Conservation (phyloP, 2,329 filamentous ascomycete genomes). For the Neoascochyta sp. region DNA sequence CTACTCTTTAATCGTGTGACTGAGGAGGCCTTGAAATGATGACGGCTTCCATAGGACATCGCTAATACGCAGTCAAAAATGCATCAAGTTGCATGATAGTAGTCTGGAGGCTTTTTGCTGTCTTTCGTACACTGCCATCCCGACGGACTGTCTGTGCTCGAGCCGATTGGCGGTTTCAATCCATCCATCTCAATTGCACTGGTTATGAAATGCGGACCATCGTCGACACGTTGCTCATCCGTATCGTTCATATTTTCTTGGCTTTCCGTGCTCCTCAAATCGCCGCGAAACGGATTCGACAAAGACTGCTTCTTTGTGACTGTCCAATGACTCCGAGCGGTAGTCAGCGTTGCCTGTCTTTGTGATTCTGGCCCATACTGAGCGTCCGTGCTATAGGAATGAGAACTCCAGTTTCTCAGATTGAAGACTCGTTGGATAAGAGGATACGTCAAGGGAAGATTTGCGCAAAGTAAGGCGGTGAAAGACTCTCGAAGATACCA, state of each 20-base stretch:
- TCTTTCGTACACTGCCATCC: constrained; percentile 14
- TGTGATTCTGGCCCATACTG: constrained; percentile 5
- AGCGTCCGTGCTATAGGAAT: constrained; percentile 12
- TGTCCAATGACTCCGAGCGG: constrained; percentile 9
- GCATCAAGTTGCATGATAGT: constrained; percentile 11
- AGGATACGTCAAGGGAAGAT: constrained; percentile 59
- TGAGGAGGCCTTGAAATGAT: too few species aligned
- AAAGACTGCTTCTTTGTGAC: constrained; percentile 9
- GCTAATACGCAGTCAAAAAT: too few species aligned
- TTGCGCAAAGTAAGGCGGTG: constrained; percentile 58
- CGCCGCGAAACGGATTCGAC: constrained; percentile 12
- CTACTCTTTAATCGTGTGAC: too few species aligned
- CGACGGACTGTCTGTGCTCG: constrained; percentile 10
- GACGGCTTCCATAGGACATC: too few species aligned
- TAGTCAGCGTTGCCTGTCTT: constrained; percentile 3
- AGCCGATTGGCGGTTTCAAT: constrained; percentile 6
- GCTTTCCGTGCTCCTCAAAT: constrained; percentile 17
- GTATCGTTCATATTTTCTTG: constrained; percentile 21
- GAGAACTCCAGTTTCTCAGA: constrained; percentile 29
- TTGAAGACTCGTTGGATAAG: constrained; percentile 51
- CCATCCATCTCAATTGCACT: constrained; percentile 25
- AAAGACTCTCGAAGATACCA: constrained; percentile 59
- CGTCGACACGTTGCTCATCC: constrained; percentile 11
- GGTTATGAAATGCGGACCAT: constrained; percentile 20
- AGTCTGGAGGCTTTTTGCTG: constrained; percentile 9